Conservation (phyloP, 73 alveolate species). For the Paramecium caudatum region DNA sequence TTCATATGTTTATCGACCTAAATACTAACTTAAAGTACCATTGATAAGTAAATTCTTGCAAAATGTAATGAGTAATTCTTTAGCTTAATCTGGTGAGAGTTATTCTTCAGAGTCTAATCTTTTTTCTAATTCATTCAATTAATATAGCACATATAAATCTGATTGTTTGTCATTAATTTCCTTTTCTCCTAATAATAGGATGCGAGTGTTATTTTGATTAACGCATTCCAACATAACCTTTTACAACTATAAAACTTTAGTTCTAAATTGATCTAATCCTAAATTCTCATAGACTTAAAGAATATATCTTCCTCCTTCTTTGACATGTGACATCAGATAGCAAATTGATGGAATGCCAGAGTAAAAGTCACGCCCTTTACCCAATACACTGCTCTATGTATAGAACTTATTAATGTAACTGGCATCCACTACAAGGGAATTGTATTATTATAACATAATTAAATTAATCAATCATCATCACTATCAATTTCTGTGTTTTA, state of each 20-base stretch:
- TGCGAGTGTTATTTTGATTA: background rate
- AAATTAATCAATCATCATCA: no score
- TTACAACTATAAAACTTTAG: constrained; percentile 14
- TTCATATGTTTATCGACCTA: constrained; percentile 8
- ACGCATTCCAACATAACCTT: constrained; percentile 35
- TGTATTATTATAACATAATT: constrained; percentile 30
- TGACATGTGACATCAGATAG: background rate
- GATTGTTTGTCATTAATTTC: constrained; percentile 24
- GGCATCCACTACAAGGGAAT: constrained; percentile 61
- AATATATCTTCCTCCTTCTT: constrained; percentile 24
- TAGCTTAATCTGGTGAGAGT: background rate
- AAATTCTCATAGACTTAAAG: constrained; percentile 39
- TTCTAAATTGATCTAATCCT: background rate
- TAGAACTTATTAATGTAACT: constrained; percentile 2
- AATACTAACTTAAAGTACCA: background rate
- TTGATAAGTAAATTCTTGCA: constrained; percentile 30
- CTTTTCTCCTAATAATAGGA: constrained; percentile 1
- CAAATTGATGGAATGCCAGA: background rate
- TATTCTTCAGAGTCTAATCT: background rate
- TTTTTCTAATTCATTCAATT: background rate
- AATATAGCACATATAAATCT: constrained; percentile 48
- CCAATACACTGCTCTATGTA: background rate
- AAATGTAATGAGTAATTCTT: background rate
- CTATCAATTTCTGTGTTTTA: no score
- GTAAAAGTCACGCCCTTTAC: constrained; percentile 43